These are phyloP conservation scores for Quambalaria eucalypti DNA, from an alignment of 1,284 basidiomycete genomes.

Conservation along the genomic window DNA sequence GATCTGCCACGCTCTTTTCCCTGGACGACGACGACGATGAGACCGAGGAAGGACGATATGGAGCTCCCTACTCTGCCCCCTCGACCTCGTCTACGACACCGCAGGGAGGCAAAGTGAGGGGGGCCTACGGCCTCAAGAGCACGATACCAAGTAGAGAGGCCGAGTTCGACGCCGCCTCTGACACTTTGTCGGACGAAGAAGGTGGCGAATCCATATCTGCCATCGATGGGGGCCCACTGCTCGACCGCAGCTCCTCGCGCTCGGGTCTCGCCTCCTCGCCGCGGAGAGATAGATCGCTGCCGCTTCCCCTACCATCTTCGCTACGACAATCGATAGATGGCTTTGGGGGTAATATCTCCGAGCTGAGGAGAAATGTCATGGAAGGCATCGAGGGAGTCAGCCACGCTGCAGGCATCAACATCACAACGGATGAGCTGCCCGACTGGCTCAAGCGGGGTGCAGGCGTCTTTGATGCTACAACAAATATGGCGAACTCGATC, in stretches of 20 bases:
- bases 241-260: background rate
- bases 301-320: conserved; percentile 9
- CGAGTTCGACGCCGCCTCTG: conserved; percentile 46
- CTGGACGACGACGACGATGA: background rate
- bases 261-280: background rate
- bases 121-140: conserved; percentile 24
- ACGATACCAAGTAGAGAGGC: conserved; percentile 43
- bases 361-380: conserved; percentile 5
- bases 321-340: conserved; percentile 24
- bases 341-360: conserved; percentile 4
- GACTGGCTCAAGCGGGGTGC: conserved; percentile 56
- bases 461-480: conserved; percentile 70
- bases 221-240: conserved; percentile 11
- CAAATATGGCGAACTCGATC: conserved; percentile 94
- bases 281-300: conserved; percentile 13
- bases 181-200: conserved; percentile 19
- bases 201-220: conserved; percentile 19
- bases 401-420: conserved; percentile 19
- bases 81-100: background rate
- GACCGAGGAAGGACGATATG: background rate
- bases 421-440: conserved; percentile 47
- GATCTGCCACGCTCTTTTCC: background rate
- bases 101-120: background rate
- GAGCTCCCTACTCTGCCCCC: conserved; percentile 2
- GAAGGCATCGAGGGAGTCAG: conserved; percentile 9